Evolutionary conservation across 176 grass and related monocot species (phyloP).

Genomic region (Oryza rufipogon): DNA sequence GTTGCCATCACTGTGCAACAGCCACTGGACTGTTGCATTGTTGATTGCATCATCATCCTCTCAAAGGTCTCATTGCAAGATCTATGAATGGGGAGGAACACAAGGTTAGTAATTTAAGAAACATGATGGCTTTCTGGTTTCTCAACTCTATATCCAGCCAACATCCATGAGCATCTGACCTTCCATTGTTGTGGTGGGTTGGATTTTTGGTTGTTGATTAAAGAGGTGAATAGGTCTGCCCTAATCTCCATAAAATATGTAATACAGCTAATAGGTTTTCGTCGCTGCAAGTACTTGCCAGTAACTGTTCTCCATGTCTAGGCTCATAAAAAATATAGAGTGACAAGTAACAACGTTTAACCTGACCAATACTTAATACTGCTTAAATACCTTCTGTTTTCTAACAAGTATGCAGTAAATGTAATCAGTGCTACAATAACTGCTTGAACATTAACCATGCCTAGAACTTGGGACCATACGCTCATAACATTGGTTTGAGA

Average conservation of each 20-base stretch:
- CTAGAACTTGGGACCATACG: neutral
- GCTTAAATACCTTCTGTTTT: neutral
- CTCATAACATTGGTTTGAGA: neutral
- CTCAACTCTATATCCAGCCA: constrained; percentile 12
- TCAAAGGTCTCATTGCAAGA: constrained; percentile 18
- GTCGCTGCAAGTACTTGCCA: neutral
- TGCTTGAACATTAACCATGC: no score
- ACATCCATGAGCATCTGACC: constrained; percentile 25
- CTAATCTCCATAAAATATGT: neutral
- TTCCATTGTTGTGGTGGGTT: neutral
- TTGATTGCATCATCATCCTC: constrained; percentile 25
- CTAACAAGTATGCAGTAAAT: neutral
- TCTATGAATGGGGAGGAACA: constrained; percentile 3
- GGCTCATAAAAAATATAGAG: neutral
- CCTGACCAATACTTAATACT: neutral
- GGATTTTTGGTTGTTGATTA: neutral
- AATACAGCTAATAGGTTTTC: neutral
- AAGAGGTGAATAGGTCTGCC: neutral
- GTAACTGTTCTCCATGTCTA: neutral
- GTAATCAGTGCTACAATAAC: neutral
- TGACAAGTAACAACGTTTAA: neutral
- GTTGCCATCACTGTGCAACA: constrained; percentile 13
- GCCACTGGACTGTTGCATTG: neutral
- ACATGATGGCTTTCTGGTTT: neutral
- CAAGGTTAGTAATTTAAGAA: constrained; percentile 5